Evolutionary conservation across 768 basidiomycete species (phyloP), one percentile per base, ranked within the genome.

Genomic region (Omphalotus guepiniiformis): DNA sequence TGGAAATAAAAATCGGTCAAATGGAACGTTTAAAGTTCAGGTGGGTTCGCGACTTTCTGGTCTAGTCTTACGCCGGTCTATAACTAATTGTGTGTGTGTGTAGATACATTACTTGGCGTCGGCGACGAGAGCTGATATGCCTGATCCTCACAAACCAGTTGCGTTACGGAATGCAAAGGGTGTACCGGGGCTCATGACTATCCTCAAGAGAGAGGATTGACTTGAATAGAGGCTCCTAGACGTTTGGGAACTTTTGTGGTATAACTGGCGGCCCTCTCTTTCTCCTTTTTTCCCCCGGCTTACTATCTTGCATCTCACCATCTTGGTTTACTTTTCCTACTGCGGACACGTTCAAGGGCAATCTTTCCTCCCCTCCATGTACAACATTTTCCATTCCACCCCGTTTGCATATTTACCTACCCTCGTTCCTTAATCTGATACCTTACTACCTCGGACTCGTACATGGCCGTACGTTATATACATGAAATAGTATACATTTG

Each of bases 141-240:
- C n/a, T n/a, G 42, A 44, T 5, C 19, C 15, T n/a, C 21, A 37
- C 29, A 32, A 46, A 29, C 44, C 44, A 11, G 44, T 37, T 3
- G 44, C 29, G 12, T 23, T 46, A 18, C 34, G 38, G 8, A n/a
- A 27, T 32, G 44, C 44, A 1, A 46, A 26, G 6, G 44, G 44
- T 16, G 34, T 46, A 26, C 44, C 18, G 8, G 44, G 44, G 15
- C 19, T 46, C 4, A 46, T 46, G 44, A 46, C 44, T 23, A 37
- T 46, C 28, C 13, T 46, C 27, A 46, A 23, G 23, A 46, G 44
- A 36, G 13, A 21, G 8, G 44, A 46, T 36, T 27, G 25, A 42
- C 12, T 15, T 12, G 12, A 2, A 15, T 11, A 4, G 12, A 18
- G 13, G 18, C 11, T 23, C 22, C 3, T 8, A 40, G 9, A n/a